Conservation (phyloP, 2,329 filamentous ascomycete species). For the Botrytis elliptica region DNA sequence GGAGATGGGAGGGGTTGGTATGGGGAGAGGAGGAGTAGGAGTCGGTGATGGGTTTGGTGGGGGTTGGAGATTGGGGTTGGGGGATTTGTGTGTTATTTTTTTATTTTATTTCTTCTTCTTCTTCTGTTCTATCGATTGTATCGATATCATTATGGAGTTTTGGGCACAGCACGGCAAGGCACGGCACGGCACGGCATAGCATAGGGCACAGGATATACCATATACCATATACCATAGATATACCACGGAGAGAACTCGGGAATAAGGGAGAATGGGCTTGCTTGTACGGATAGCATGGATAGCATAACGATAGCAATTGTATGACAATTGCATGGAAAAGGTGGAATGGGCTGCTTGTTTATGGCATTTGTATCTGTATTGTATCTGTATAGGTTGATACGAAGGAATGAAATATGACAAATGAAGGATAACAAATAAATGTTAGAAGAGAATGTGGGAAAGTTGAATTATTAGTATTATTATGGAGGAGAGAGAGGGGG, state of each 20-base stretch:
- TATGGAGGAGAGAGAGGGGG: no score
- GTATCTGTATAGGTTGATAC: not conserved
- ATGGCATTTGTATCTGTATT: not conserved
- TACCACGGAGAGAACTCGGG: not conserved
- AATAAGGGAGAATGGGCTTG: not conserved
- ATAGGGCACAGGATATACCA: not conserved
- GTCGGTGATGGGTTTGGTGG: not conserved
- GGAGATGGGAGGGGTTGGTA: conserved; percentile 5
- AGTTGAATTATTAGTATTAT: no score
- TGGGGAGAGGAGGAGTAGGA: not conserved
- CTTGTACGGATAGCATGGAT: not conserved
- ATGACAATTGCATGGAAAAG: not conserved
- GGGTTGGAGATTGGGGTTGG: no score
- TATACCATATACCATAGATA: not conserved
- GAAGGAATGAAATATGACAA: not conserved
- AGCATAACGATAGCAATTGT: not conserved
- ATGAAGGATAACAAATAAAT: no score
- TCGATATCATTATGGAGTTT: not conserved
- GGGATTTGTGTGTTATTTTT: not conserved
- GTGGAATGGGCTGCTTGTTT: not conserved
- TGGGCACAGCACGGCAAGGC: not conserved
- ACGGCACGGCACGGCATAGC: not conserved
- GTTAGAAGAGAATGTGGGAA: no score
- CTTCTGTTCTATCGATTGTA: not conserved
- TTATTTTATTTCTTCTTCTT: not conserved